Conservation (phyloP, 2,329 filamentous ascomycete genomes). For the Cylindrodendrum hubeiense region DNA sequence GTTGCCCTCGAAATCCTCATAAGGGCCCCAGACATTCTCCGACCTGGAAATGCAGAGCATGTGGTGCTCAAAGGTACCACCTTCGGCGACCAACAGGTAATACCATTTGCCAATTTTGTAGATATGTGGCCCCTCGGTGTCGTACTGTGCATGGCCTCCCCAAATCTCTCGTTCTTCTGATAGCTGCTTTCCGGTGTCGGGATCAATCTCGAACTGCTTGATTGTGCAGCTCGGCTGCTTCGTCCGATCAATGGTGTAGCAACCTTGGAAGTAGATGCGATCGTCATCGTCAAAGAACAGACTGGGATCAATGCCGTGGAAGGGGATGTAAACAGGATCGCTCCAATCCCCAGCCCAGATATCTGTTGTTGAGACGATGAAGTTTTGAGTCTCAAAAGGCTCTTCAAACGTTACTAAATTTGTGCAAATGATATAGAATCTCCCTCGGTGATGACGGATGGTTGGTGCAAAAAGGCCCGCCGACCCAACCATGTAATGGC, state of each 20-base stretch:
- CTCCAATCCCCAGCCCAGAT: slow-evolving; percentile 43
- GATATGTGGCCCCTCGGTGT: slow-evolving; percentile 52
- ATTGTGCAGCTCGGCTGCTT: slow-evolving; percentile 35
- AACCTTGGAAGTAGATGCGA: slow-evolving; percentile 45
- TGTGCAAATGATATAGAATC: slow-evolving; percentile 45
- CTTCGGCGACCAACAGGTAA: slow-evolving; percentile 59
- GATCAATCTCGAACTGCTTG: slow-evolving; percentile 41
- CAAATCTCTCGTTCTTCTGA: slow-evolving; percentile 35
- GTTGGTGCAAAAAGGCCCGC: slow-evolving; percentile 42
- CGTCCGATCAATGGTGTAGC: slow-evolving; percentile 17
- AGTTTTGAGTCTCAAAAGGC: slow-evolving; percentile 32
- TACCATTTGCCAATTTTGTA: slow-evolving; percentile 57
- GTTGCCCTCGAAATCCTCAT: slow-evolving; percentile 47
- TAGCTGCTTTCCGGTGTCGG: slow-evolving; percentile 34
- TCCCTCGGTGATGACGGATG: slow-evolving; percentile 37
- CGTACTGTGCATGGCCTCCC: slow-evolving; percentile 33
- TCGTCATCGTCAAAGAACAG: slow-evolving; percentile 56
- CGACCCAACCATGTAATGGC: slow-evolving; percentile 25
- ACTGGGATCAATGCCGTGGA: slow-evolving; percentile 58
- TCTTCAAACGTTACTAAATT: slow-evolving; percentile 24
- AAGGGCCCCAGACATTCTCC: slow-evolving; percentile 43
- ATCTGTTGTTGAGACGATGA: slow-evolving; percentile 37
- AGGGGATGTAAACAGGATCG: slow-evolving; percentile 51
- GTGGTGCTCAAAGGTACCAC: slow-evolving; percentile 51
- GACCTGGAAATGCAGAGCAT: slow-evolving; percentile 39